Conservation (phyloP, 176 grass and related monocot genomes). For the Oryza punctata region DNA sequence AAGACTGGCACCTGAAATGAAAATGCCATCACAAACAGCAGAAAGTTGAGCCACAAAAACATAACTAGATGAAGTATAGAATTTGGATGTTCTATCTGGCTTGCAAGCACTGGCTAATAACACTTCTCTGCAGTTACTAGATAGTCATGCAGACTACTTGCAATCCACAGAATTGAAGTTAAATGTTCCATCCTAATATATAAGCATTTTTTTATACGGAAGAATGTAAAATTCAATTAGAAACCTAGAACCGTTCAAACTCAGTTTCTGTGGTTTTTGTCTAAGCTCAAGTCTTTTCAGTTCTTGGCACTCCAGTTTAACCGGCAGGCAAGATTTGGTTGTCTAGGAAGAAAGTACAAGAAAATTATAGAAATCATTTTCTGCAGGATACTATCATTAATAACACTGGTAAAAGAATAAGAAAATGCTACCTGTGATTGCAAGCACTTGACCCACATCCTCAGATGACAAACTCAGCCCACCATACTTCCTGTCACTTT, state of each 20-base stretch:
- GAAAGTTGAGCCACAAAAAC: not conserved
- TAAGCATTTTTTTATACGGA: too few relatives aligned
- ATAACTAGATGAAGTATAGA: not conserved
- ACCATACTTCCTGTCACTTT: conserved; percentile 73
- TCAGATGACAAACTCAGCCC: conserved; percentile 70
- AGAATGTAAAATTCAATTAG: too few relatives aligned
- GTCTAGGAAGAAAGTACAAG: not conserved
- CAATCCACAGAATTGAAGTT: too few relatives aligned
- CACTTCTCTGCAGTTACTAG: too few relatives aligned
- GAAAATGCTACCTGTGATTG: conserved; percentile 59
- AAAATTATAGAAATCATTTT: not conserved
- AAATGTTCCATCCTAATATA: too few relatives aligned
- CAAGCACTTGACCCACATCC: conserved; percentile 68
- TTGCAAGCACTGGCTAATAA: not conserved
- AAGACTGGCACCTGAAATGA: conserved; percentile 58
- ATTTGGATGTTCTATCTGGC: not conserved
- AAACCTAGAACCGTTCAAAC: too few relatives aligned
- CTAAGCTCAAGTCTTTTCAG: too few relatives aligned
- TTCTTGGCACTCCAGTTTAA: not conserved
- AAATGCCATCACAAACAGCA: not conserved
- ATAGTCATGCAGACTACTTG: too few relatives aligned
- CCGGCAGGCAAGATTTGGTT: not conserved
- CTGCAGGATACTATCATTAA: not conserved
- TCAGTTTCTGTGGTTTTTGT: too few relatives aligned
- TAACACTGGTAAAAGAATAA: not conserved